Base-by-base conservation (phyloP, 2,329 filamentous ascomycete species). In the Ustilaginoidea virens region DNA sequence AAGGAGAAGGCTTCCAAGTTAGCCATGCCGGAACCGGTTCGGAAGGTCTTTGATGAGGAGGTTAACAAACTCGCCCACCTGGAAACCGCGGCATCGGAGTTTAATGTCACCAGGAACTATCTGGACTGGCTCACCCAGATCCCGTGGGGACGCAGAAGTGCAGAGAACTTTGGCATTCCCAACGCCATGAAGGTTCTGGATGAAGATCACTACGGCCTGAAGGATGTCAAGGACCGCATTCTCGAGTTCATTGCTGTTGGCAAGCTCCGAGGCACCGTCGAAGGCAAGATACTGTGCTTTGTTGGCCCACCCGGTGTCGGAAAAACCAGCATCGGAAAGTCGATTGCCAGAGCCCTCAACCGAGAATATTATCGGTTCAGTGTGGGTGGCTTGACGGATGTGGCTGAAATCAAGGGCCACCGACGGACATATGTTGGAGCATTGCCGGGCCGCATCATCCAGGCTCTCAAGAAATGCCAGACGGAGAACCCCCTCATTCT, bases 271-370 rank as follows among this genome's bases (percentile, higher is more conserved):
- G 90, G 92, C 23, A 94, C 87, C 0, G 90, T 98, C 1, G 90
- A 98, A 54, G 90, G 90, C 50, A 98, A 98, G 60, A 98, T 98
- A 30, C 62, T 98, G 22, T 98, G 90, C 56, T 87, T 98, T 48
- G 92, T 98, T 31, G 90, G 90, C 1, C 90, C 90, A 29, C 90
- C 90, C 12, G 90, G 90, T 61, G 90, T 98, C 16, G 90, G 90
- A 44, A 98, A 98, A 64, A 98, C 90, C 3, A 94, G 86, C 53
- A 98, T 98, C 41, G 90, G 90, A 49, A 98, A 98, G 54, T 96
- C 86, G 1, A 94, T 98, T 44, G 90, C 90, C 11, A 73, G 87
- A 31, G 92, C 90, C 17, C 61, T 98, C 33, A 94, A 94, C 56
- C 69, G 92, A 34, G 78, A 98, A 48, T 98, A 98, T 61, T 98